These are phyloP conservation scores for Calonectria pseudoreteaudii DNA, from an alignment of 2,329 filamentous ascomycete genomes.

Conservation along the genomic window DNA sequence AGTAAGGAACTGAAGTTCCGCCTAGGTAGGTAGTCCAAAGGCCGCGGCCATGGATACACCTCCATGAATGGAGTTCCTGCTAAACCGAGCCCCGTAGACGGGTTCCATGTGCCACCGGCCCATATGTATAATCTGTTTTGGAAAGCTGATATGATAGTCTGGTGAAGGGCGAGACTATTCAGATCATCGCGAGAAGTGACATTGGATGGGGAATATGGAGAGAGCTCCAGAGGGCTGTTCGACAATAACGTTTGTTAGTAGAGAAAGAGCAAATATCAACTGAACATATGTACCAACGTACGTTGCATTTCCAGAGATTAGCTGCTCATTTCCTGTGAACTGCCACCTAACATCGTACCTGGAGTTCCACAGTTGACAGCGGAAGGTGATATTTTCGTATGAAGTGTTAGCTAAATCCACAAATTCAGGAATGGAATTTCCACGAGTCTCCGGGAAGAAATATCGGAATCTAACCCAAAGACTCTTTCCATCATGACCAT, in stretches of 20 bases:
- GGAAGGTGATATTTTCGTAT: neutral
- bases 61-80: neutral
- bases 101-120: neutral
- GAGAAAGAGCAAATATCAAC: too few relatives aligned
- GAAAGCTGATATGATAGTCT: neutral
- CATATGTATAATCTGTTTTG: neutral
- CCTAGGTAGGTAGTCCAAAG: neutral
- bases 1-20: neutral
- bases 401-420: neutral
- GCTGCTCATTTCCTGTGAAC: neutral
- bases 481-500: neutral
- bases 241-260: too few relatives aligned
- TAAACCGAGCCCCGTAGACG: neutral
- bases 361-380: neutral
- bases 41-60: neutral
- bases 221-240: too few relatives aligned
- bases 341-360: neutral
- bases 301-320: neutral
- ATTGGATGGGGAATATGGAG: too few relatives aligned
- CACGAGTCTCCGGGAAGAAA: neutral
- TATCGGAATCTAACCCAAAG: neutral
- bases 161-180: neutral
- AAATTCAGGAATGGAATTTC: neutral
- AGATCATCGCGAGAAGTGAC: neutral
- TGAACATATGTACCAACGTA: neutral